Conservation (phyloP, 257 asterid genomes). For the Solanum etuberosum region DNA sequence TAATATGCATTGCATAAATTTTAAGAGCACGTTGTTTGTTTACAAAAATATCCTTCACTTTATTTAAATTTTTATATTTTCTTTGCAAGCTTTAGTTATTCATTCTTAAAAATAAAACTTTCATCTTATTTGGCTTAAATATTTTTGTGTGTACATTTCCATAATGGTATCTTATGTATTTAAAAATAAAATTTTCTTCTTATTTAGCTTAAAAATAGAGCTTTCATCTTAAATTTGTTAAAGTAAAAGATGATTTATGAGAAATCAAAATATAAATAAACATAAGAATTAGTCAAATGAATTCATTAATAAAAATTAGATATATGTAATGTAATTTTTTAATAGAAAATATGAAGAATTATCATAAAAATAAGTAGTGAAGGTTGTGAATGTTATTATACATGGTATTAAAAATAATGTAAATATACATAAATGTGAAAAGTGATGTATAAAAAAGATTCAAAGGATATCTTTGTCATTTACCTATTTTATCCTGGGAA, state of each 20-base stretch:
- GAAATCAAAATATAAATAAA: neutral
- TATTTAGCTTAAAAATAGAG: neutral
- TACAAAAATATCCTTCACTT: neutral
- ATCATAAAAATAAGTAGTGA: neutral
- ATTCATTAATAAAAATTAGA: neutral
- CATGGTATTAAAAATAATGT: neutral
- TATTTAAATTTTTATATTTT: no score
- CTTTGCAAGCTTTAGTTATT: neutral
- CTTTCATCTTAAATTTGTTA: neutral
- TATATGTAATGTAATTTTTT: neutral
- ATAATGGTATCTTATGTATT: neutral
- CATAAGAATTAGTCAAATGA: neutral
- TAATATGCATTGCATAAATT: neutral
- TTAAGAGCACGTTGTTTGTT: neutral
- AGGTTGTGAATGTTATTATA: neutral
- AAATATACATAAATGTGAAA: neutral
- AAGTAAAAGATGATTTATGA: neutral
- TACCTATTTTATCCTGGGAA: neutral
- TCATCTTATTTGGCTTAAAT: neutral
- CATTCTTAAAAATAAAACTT: neutral
- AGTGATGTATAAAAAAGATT: neutral
- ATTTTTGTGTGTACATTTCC: neutral
- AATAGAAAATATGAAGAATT: neutral
- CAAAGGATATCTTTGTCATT: neutral
- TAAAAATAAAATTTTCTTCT: neutral